Evolutionary conservation across 345 rosid genomes (phyloP).

Genomic region (Acer yangbiense): DNA sequence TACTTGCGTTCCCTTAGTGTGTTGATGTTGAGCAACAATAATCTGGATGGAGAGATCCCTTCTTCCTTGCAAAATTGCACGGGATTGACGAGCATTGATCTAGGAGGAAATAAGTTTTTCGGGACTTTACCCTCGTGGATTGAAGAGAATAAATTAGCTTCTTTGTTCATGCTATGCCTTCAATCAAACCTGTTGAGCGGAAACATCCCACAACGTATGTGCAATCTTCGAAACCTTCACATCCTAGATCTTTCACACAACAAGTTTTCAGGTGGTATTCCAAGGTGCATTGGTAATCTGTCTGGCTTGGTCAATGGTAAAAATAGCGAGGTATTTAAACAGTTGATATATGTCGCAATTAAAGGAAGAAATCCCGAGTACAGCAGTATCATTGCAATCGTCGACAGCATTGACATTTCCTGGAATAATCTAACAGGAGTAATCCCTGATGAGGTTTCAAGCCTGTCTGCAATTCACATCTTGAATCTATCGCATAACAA

Average conservation of each 20-base stretch:
- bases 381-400: constrained; percentile 12
- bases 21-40: constrained; percentile 47
- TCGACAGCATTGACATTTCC: constrained; percentile 40
- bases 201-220: constrained; percentile 33
- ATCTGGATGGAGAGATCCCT: constrained; percentile 49
- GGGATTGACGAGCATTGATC: constrained; percentile 47
- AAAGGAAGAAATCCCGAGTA: constrained; percentile 36
- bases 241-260: constrained; percentile 53
- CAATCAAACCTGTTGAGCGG: constrained; percentile 39
- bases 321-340: constrained; percentile 34
- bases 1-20: constrained; percentile 41
- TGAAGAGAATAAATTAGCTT: constrained; percentile 24
- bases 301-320: constrained; percentile 32
- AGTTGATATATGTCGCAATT: constrained; percentile 34
- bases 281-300: constrained; percentile 44
- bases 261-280: constrained; percentile 44
- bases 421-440: constrained; percentile 44
- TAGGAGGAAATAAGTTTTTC: constrained; percentile 47
- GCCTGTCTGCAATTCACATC: constrained; percentile 31
- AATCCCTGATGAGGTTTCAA: constrained; percentile 34
- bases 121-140: constrained; percentile 50
- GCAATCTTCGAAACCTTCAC: constrained; percentile 42
- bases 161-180: constrained; percentile 45
- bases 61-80: constrained; percentile 49
- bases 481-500: constrained; percentile 47